Evolutionary conservation across 2,329 filamentous ascomycete genomes (phyloP), one percentile per base, ranked within the genome.

Genomic region (Neurospora sp.): DNA sequence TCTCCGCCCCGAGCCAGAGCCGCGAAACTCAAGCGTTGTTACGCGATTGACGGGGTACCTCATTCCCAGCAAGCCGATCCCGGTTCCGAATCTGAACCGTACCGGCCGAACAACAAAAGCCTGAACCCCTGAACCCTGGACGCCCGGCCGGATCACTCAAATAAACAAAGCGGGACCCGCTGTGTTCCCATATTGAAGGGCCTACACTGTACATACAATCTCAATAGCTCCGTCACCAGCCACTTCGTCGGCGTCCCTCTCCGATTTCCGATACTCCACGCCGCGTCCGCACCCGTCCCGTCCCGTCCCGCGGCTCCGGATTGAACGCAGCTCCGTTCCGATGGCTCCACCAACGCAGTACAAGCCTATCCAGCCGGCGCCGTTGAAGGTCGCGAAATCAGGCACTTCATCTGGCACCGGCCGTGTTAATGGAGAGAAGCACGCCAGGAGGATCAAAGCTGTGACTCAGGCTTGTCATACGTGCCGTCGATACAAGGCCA

Each of bases 381-480:
- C 71, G 38, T 46, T 37, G 33, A 69, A 68, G 67, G 67, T 67
- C n/a, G 68, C 67, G 40, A 69, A 68, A 62, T 52, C 69, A 11
- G 70, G 70, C 40, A 68, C 66, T 36, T 41, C 40, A 33, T 70
- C 72, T 66, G 66, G 41, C 28, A 23, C 67, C 33, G 52, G 52
- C 52, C 52, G 52, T 6, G 52, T 62, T n/a, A 62, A 62, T 36
- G 52, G 52, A 62, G 70, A 72, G 52, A 69, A 70, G 3, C 71
- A 70, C 12, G 69, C 71, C 8, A 75, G 72, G 67, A 67, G 73
- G 19, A 46, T 73, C 69, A 75, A 75, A 39, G 70, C 72, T 57
- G 76, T 77, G 5, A 73, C 76, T 1, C 76, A 77, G 70, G 76
- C 76, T 1, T 77, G 76, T 68, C 73, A 76, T n/a, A 73, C 74